Evolutionary conservation across 2,329 filamentous ascomycete genomes (phyloP).

Genomic region (Claviceps monticola): DNA sequence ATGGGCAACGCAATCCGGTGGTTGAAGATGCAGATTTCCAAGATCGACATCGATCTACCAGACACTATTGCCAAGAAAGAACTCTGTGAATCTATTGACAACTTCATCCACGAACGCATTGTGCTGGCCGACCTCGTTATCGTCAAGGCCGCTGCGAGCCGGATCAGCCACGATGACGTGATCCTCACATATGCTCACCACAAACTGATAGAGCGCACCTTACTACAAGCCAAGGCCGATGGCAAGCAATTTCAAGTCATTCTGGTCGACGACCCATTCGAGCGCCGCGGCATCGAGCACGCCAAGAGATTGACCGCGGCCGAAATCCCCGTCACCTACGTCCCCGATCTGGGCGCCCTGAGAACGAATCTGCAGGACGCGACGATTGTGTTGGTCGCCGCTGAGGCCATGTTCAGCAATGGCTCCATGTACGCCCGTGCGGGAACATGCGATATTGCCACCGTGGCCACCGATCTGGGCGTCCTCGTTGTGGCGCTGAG

Average conservation of each 20-base stretch:
- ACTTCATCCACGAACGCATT: constrained; percentile 81
- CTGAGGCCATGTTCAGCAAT: constrained; percentile 92
- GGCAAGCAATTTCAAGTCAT: constrained; percentile 73
- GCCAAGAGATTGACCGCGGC: constrained; percentile 53
- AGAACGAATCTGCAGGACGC: constrained; percentile 53
- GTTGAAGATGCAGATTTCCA: constrained; percentile 84
- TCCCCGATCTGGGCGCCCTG: constrained; percentile 60
- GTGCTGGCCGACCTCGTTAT: constrained; percentile 79
- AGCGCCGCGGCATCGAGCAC: constrained; percentile 40
- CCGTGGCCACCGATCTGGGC: constrained; percentile 61
- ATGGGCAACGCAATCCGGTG: constrained; percentile 96
- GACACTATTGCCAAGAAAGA: constrained; percentile 71
- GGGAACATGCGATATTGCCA: constrained; percentile 76
- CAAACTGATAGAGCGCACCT: constrained; percentile 69
- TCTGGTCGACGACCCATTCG: constrained; percentile 58
- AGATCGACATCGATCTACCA: constrained; percentile 72
- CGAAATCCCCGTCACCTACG: constrained; percentile 69
- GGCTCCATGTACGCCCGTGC: constrained; percentile 78
- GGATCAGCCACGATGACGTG: constrained; percentile 67
- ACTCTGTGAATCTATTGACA: constrained; percentile 70
- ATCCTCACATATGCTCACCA: constrained; percentile 80
- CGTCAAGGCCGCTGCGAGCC: constrained; percentile 56
- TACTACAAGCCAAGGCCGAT: constrained; percentile 55
- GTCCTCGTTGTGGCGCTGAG: constrained; percentile 80
- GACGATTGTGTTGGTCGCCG: constrained; percentile 72